A percentile compares a stretch with the other conserved stretches of the same genome.
Conservation (phyloP, 164 flowering plant genomes). For the Vitis rupestris region DNA sequence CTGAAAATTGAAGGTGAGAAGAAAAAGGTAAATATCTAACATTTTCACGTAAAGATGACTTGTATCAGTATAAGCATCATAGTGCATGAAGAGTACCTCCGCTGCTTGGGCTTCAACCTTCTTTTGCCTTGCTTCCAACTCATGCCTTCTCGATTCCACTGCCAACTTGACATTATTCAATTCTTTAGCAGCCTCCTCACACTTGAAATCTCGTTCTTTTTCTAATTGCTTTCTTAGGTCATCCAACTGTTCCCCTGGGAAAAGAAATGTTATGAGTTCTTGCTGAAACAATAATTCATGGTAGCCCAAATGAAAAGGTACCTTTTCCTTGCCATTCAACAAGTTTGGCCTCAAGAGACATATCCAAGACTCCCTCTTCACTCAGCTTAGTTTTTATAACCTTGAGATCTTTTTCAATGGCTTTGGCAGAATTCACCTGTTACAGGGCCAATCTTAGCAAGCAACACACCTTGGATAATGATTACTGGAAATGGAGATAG, state of each 20-base stretch:
- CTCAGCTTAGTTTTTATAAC: constrained; percentile 56
- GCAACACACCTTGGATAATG: no score
- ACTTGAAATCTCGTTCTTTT: constrained; percentile 55
- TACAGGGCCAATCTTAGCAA: not conserved
- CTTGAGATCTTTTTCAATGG: constrained; percentile 75
- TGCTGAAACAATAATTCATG: no score
- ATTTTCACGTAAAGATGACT: not conserved
- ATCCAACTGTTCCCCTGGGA: constrained; percentile 58
- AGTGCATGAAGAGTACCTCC: constrained; percentile 48
- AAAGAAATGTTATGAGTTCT: not conserved
- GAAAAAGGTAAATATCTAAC: not conserved
- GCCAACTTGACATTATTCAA: constrained; percentile 52
- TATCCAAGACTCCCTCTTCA: constrained; percentile 56
- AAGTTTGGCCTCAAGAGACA: constrained; percentile 72
- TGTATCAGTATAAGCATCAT: not conserved
- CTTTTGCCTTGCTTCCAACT: constrained; percentile 48
- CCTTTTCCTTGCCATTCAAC: constrained; percentile 79
- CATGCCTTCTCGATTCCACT: constrained; percentile 51
- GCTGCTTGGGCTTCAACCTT: constrained; percentile 56
- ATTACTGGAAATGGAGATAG: no score
- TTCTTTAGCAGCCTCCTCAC: constrained; percentile 50
- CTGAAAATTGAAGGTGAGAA: constrained; percentile 28
- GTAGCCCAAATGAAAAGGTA: constrained; percentile 10
- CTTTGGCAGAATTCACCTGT: constrained; percentile 69
- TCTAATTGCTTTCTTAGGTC: constrained; percentile 54